phyloP scores from a whole-genome alignment of 768 basidiomycete genomes.

The Lactarius pseudohatsudake region DNA sequence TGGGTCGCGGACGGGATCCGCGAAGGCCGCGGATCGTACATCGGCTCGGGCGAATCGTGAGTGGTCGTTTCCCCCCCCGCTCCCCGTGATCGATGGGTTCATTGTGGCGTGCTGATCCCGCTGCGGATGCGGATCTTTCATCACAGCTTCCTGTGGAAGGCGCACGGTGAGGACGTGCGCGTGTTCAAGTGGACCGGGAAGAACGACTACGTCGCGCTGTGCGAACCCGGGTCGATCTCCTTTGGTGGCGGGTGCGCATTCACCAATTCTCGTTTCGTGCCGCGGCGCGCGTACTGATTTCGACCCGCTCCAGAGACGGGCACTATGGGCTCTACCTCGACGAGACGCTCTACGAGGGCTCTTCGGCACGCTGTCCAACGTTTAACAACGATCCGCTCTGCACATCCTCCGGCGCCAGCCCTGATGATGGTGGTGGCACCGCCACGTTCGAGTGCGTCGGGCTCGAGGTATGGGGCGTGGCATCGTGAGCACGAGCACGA shows the following conservation, averaged over 20 bases:
- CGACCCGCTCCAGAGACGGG: conserved; percentile 61
- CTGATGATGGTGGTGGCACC: conserved; percentile 39
- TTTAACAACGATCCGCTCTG: conserved; percentile 87
- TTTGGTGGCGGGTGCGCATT: conserved; percentile 85
- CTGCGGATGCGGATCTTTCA: not conserved
- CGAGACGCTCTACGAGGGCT: conserved; percentile 75
- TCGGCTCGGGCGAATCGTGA: conserved; percentile 87
- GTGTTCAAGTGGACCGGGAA: conserved; percentile 83
- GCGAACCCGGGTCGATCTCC: conserved; percentile 76
- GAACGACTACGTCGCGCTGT: conserved; percentile 89
- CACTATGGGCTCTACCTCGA: conserved; percentile 89
- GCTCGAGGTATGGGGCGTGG: conserved; percentile 87
- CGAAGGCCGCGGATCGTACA: conserved; percentile 61
- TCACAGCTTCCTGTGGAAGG: conserved; percentile 78
- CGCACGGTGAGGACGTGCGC: conserved; percentile 46
- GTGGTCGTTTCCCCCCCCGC: conserved; percentile 24
- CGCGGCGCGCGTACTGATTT: conserved; percentile 14
- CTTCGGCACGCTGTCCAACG: conserved; percentile 80
- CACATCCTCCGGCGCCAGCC: conserved; percentile 32
- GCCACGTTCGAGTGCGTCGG: conserved; percentile 88
- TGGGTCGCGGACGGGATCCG: conserved; percentile 77
- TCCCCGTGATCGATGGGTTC: not conserved
- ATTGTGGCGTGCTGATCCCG: not conserved
- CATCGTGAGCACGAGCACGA: conserved; percentile 10
- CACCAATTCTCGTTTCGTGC: not conserved